phyloP scores from a whole-genome alignment of 257 asterid genomes.

The Plectranthus barbatus region DNA sequence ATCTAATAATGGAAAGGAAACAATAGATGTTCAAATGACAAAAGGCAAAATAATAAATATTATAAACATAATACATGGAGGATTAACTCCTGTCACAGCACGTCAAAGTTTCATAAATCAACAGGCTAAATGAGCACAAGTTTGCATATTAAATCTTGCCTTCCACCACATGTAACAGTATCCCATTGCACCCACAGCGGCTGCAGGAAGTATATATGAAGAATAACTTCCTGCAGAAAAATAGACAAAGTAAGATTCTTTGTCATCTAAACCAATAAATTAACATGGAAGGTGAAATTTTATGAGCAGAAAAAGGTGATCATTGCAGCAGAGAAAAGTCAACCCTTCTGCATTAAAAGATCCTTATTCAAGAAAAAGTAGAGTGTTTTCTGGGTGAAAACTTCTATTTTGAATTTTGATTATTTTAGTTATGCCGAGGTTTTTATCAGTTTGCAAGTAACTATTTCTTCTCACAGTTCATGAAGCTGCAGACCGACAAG shows the following conservation, averaged over 20 bases:
- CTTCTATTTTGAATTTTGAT: no score
- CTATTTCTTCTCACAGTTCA: no score
- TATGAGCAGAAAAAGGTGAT: not conserved
- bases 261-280: slow-evolving; percentile 2
- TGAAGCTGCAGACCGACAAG: no score
- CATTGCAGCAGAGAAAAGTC: not conserved
- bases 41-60: not conserved
- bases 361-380: not conserved
- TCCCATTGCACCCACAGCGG: slow-evolving; percentile 82
- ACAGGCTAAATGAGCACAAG: slow-evolving; percentile 4
- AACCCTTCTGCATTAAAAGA: not conserved
- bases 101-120: not conserved
- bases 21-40: not conserved
- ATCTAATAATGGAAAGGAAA: not conserved
- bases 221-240: slow-evolving; percentile 45
- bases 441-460: no score
- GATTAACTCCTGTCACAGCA: not conserved
- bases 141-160: slow-evolving; percentile 32
- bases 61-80: not conserved
- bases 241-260: slow-evolving; percentile 15
- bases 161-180: slow-evolving; percentile 88
- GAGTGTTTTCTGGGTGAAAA: not conserved
- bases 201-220: slow-evolving; percentile 71
- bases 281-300: slow-evolving; percentile 1
- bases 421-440: no score